Conservation (phyloP, 2,329 filamentous ascomycete genomes). For the Alternaria incomplexa region DNA sequence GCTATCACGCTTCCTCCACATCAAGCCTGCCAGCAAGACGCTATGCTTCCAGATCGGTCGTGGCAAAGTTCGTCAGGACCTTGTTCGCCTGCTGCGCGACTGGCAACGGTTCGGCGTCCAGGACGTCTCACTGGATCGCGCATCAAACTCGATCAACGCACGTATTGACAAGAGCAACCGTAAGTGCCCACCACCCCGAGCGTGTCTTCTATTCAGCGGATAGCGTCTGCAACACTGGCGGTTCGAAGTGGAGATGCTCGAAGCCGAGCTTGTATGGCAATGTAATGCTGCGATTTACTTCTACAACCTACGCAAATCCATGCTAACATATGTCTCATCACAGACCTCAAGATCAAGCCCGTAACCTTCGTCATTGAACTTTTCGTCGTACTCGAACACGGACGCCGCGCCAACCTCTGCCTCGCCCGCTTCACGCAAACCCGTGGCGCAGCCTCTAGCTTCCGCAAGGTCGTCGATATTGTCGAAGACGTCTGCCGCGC, state of each 20-base stretch:
- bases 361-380: constrained; percentile 89
- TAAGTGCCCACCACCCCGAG: constrained; percentile 56
- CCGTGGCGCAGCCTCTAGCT: constrained; percentile 87
- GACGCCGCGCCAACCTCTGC: constrained; percentile 75
- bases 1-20: constrained; percentile 86
- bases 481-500: constrained; percentile 71
- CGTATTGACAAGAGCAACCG: constrained; percentile 78
- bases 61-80: constrained; percentile 76
- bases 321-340: constrained; percentile 22
- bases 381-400: constrained; percentile 87
- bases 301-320: not conserved
- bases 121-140: constrained; percentile 79
- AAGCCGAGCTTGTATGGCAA: constrained; percentile 16
- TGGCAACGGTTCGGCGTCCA: constrained; percentile 84
- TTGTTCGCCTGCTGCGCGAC: constrained; percentile 75
- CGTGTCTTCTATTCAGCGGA: constrained; percentile 20
- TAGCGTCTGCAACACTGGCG: constrained; percentile 19
- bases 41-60: constrained; percentile 78
- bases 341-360: constrained; percentile 81
- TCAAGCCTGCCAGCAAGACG: constrained; percentile 79
- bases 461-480: constrained; percentile 81
- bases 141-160: constrained; percentile 79
- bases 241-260: constrained; percentile 26
- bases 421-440: constrained; percentile 88
- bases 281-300: constrained; percentile 24